Base-by-base conservation (phyloP, 306 rosid genomes). In the Quercus bicolor region DNA sequence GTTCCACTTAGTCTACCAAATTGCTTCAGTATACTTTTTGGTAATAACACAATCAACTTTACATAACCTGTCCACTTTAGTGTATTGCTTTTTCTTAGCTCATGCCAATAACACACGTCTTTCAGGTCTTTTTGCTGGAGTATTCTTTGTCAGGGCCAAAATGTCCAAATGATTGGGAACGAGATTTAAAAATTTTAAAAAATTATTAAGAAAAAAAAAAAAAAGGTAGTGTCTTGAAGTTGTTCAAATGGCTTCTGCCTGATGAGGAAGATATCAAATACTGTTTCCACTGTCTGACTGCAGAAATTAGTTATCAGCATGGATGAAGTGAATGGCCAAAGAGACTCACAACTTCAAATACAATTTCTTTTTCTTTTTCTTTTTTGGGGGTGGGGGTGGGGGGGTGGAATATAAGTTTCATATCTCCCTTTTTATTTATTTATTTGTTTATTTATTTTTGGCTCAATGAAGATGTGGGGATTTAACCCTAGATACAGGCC, bases 61-160 rank as follows among this genome's bases (percentile, higher is more conserved):
- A 24, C 20, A 64, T 5, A 7, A 2, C 12, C 21, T 11, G 37
- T 13, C 16, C 40, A 10, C 6, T 15, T 28, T 48, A 15, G 10
- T 14, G 55, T 59, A 14, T 45, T 26, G 4, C 24, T 19, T 5
- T 14, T 56, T 12, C 33, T 6, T 6, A 13, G 60, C 13, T 57
- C 56, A 71, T 72, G 43, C 21, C 24, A 1, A 61, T 43, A 66
- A 13, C 79, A 28, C 73, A 31, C 53, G 10, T 33, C 11, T 54
- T 81, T 56, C 92, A 94, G 98, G 98, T 82, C 92, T 94, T 71
- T 89, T 92, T 72, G 97, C 98, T 9, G 97, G 98, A 60, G 79
- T 92, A 43, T 82, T 94, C 71, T 94, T 94, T 71, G 97, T 93
- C 53, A 86, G 89, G 82, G 98, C 97, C 72, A 94, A 92, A 80